Evolutionary conservation across 768 basidiomycete genomes (phyloP).

Genomic region (Mycena galopus): DNA sequence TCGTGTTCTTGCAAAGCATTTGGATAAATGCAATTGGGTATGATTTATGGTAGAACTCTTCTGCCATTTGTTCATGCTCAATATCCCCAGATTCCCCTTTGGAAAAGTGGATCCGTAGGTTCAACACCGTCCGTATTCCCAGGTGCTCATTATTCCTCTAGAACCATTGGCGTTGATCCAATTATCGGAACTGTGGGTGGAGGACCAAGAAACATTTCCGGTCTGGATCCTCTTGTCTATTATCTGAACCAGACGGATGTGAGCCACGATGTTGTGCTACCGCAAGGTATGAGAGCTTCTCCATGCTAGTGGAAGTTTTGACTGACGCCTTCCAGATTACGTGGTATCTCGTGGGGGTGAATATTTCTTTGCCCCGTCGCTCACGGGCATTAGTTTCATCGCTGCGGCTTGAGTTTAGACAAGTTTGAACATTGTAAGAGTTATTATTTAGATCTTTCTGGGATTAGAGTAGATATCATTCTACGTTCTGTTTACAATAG

Average conservation of each 20-base stretch:
- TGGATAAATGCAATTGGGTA: slow-evolving; percentile 36
- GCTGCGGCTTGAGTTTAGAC: slow-evolving; percentile 1
- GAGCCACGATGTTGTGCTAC: slow-evolving; percentile 27
- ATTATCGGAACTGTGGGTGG: neutral
- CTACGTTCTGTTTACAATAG: too few species aligned
- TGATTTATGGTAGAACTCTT: neutral
- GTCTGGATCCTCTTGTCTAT: slow-evolving; percentile 29
- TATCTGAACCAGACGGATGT: slow-evolving; percentile 24
- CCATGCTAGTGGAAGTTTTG: too few species aligned
- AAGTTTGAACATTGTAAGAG: too few species aligned
- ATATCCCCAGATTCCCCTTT: slow-evolving; percentile 34
- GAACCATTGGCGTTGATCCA: slow-evolving; percentile 35
- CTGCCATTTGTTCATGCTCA: too few species aligned
- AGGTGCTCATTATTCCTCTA: neutral
- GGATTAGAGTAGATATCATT: too few species aligned
- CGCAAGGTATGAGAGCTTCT: slow-evolving; percentile 11
- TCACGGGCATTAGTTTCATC: slow-evolving; percentile 22
- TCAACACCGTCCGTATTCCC: neutral
- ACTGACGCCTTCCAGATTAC: slow-evolving; percentile 15
- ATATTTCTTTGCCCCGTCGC: slow-evolving; percentile 33
- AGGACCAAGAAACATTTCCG: slow-evolving; percentile 28
- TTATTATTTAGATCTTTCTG: neutral
- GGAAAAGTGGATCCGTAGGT: slow-evolving; percentile 33
- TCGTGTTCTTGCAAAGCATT: slow-evolving; percentile 32
- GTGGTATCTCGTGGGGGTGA: slow-evolving; percentile 32